These are phyloP conservation scores for Colletotrichum sp. DNA, from an alignment of 2,329 filamentous ascomycete genomes.

Conservation along the genomic window DNA sequence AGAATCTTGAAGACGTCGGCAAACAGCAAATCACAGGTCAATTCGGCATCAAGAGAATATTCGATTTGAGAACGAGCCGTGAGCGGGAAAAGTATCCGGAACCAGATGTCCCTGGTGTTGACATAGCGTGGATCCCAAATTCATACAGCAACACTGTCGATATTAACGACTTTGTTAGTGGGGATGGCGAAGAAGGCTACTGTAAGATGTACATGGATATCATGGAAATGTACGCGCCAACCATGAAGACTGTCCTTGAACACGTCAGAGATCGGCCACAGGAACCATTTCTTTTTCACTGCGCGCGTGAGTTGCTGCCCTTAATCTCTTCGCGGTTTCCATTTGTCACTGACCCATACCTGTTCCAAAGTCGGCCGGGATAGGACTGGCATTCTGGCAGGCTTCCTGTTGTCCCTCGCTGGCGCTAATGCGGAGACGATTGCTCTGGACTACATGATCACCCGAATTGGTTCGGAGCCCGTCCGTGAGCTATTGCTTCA, in stretches of 20 bases:
- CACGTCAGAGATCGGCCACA: conserved; percentile 50
- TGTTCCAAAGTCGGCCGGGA: neutral
- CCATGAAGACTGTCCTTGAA: conserved; percentile 50
- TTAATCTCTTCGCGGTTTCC: neutral
- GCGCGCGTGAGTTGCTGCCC: conserved; percentile 47
- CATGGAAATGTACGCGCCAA: conserved; percentile 44
- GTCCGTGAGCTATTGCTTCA: neutral
- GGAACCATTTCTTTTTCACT: conserved; percentile 58
- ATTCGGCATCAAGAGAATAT: neutral
- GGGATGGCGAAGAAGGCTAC: conserved; percentile 50
- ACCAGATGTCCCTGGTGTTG: neutral
- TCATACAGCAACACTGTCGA: conserved; percentile 23
- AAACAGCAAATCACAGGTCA: neutral
- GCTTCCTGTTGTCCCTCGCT: neutral
- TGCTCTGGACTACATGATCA: neutral
- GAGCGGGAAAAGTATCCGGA: neutral
- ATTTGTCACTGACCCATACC: neutral
- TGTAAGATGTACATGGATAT: conserved; percentile 54
- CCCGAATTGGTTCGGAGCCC: neutral
- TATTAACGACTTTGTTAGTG: conserved; percentile 47
- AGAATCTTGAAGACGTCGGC: neutral
- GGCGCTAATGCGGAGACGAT: neutral
- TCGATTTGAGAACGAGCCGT: neutral
- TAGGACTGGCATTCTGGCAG: neutral
- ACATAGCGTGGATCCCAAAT: neutral